Evolutionary conservation across 2,329 filamentous ascomycete species (phyloP), one percentile per base, ranked within the genome.

Genomic region (Curvularia eragrostidis): DNA sequence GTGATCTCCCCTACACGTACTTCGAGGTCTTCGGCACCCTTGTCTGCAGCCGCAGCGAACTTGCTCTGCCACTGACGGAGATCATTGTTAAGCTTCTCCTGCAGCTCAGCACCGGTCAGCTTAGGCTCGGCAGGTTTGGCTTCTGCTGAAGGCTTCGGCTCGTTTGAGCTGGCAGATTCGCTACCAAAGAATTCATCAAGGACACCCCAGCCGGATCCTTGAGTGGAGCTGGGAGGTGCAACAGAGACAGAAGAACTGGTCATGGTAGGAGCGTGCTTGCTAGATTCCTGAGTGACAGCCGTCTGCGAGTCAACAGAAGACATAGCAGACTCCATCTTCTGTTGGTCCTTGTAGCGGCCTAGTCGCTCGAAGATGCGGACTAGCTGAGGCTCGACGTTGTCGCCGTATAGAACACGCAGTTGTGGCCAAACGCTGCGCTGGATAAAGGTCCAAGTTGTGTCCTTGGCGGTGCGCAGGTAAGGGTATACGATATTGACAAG

Each of bases 381-480:
- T 13, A 99, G 84, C 77, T 99, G 96, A 13, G 96, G 96, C 79
- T 98, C 93, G 3, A 99, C 93, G 68, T 96, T 97, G 71, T 97
- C 89, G 10, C 89, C 86, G 71, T 98, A 98, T 5, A 97, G 80
- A 13, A 90, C 84, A 24, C 90, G 87, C 10, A 97, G 62, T 63
- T 90, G 89, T 1, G 94, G 94, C 89, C 91, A 95, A 15, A 98
- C 81, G 1, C 87, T 89, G 46, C 86, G 85, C 56, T 92, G 86
- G 32, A 96, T 79, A 70, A 97, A 94, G 12, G 84, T 79, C 57
- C 87, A 85, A 0, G 85, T 85, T 58, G 87, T 87, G 54, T 87
- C 87, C 84, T 89, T 91, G 3, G 85, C 86, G 81, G 87, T 91
- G 55, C 86, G 84, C 5, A 86, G 84, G 46, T 90, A 87, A 1